Evolutionary conservation across 2,329 filamentous ascomycete species (phyloP).

Genomic region (Alternaria triticimaculans): DNA sequence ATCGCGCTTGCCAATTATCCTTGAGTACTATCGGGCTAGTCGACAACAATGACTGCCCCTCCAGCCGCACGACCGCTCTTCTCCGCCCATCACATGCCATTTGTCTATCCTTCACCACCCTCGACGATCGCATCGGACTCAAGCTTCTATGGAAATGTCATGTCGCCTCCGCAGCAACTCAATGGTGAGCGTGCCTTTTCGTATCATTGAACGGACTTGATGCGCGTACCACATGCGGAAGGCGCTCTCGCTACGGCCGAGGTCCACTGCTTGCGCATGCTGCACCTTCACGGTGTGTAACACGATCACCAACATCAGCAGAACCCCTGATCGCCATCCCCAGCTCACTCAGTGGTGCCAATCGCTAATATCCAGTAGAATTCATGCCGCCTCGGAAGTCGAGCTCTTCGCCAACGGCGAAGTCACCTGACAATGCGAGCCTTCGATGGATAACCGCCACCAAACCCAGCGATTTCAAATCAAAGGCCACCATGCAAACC

Average conservation of each 20-base stretch:
- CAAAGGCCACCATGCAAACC: conserved; percentile 39
- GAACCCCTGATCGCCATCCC: background rate
- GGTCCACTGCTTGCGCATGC: conserved; percentile 1
- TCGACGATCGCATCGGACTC: conserved; percentile 30
- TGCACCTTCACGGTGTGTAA: background rate
- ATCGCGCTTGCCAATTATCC: conserved; percentile 1
- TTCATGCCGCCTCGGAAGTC: conserved; percentile 15
- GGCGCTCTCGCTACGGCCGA: conserved; percentile 4
- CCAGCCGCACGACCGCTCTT: conserved; percentile 32
- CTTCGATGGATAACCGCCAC: conserved; percentile 44
- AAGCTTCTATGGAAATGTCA: conserved; percentile 28
- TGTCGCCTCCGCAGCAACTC: conserved; percentile 27
- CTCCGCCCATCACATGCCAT: conserved; percentile 24
- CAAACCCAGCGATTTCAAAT: conserved; percentile 41
- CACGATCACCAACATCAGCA: background rate
- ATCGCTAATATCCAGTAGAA: conserved; percentile 14
- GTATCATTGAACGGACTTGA: conserved; percentile 2
- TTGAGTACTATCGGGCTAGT: conserved; percentile 12
- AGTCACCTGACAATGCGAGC: conserved; percentile 9
- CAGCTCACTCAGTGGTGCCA: background rate
- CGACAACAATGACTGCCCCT: conserved; percentile 31
- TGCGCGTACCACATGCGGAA: background rate
- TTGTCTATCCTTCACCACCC: conserved; percentile 30
- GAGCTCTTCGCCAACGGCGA: conserved; percentile 15
- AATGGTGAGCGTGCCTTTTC: conserved; percentile 31